Conservation (phyloP, 75 land plant species). For the Gnetum montanum region DNA sequence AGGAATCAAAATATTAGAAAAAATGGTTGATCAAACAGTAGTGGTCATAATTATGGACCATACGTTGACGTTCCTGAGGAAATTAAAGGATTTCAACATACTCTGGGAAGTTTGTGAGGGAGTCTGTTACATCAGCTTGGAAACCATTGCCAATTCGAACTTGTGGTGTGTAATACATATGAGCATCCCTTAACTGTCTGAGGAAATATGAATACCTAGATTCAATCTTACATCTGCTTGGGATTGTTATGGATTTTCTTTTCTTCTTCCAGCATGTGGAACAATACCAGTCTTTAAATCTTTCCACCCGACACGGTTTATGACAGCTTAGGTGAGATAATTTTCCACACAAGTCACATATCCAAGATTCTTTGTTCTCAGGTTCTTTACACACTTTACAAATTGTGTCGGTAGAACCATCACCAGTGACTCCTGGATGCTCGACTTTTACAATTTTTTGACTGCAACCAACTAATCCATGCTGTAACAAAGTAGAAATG, state of each 20-base stretch:
- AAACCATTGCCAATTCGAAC: constrained; percentile 13
- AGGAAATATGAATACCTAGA: not conserved
- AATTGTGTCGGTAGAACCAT: not conserved
- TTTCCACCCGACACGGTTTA: not conserved
- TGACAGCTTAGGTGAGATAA: constrained; percentile 14
- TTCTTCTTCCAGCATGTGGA: constrained; percentile 8
- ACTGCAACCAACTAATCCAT: not conserved
- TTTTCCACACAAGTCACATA: constrained; percentile 21
- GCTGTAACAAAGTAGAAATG: not conserved
- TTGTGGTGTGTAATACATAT: not conserved
- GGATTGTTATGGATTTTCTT: constrained; percentile 3
- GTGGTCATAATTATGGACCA: too few relatives aligned
- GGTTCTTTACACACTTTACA: constrained; percentile 1
- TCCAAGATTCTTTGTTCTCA: constrained; percentile 10
- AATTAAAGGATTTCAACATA: not conserved
- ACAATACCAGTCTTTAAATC: constrained; percentile 12
- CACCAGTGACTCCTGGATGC: constrained; percentile 9
- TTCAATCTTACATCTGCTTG: not conserved
- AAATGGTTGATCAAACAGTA: too few relatives aligned
- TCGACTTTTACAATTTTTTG: not conserved
- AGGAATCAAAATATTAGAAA: too few relatives aligned
- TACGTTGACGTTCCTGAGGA: too few relatives aligned
- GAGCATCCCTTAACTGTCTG: constrained; percentile 1
- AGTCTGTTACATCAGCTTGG: constrained; percentile 14
- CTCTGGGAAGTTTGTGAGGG: not conserved